Percentiles rank a stretch among this genome's conserved stretches.
These are phyloP conservation scores for Boletellus emodensis DNA, from an alignment of 768 basidiomycete species.

Conservation along the genomic window DNA sequence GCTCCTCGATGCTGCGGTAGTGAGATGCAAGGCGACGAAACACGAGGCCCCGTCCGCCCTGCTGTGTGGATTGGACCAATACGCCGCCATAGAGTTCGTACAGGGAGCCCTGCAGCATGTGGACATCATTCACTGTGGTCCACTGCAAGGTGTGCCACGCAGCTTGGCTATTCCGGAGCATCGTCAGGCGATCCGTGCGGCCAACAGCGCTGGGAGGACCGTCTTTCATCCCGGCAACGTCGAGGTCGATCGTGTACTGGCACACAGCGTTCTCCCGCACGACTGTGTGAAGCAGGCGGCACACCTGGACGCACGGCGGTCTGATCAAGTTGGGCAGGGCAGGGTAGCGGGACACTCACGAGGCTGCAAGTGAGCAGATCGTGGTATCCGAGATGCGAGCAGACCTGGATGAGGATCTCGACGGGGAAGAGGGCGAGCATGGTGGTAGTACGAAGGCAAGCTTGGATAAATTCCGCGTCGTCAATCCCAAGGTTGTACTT, in stretches of 20 bases:
- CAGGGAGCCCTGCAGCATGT: constrained; percentile 41
- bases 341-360: constrained; percentile 11
- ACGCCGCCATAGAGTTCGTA: constrained; percentile 63
- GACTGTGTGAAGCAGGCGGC: constrained; percentile 26
- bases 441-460: background rate
- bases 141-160: constrained; percentile 41
- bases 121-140: constrained; percentile 30
- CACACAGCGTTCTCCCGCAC: constrained; percentile 32
- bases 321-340: background rate
- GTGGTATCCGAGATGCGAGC: constrained; percentile 18
- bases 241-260: constrained; percentile 45
- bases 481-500: background rate
- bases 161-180: constrained; percentile 36
- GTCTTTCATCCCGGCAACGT: constrained; percentile 39
- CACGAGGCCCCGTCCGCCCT: constrained; percentile 28
- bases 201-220: constrained; percentile 30
- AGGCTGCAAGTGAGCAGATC: constrained; percentile 28
- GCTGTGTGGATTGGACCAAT: constrained; percentile 38
- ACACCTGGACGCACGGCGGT: constrained; percentile 27
- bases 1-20: constrained; percentile 43
- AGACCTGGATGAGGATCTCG: constrained; percentile 24
- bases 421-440: constrained; percentile 18
- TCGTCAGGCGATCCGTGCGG: constrained; percentile 34
- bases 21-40: constrained; percentile 51
- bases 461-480: too few species aligned